Evolutionary conservation across 495 filamentous ascomycete species (phyloP).

Genomic region (Penicillium parvum): DNA sequence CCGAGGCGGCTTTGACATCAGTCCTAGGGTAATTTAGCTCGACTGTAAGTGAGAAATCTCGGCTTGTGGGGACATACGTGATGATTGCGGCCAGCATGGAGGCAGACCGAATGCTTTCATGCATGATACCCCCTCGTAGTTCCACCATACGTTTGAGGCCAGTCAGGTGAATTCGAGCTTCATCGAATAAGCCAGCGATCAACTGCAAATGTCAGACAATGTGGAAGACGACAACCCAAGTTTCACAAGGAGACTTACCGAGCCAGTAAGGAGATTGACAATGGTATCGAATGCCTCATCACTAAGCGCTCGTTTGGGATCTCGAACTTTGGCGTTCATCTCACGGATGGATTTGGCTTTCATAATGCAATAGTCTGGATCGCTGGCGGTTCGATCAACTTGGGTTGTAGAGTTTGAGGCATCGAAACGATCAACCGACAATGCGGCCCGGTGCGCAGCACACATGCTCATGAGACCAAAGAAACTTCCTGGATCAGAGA

Average conservation of each 20-base stretch:
- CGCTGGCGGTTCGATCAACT: conserved; percentile 10
- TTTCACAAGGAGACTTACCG: conserved; percentile 17
- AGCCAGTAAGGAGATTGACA: conserved; percentile 31
- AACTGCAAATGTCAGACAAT: too few species aligned
- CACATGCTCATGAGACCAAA: conserved; percentile 37
- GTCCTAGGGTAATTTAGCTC: conserved; percentile 16
- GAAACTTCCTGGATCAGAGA: conserved; percentile 33
- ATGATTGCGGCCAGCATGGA: conserved; percentile 28
- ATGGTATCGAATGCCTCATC: conserved; percentile 36
- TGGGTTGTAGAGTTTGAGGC: not conserved
- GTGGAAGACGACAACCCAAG: conserved; percentile 4
- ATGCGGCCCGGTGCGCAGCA: conserved; percentile 31
- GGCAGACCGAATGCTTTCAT: conserved; percentile 25
- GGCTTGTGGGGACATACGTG: conserved; percentile 15
- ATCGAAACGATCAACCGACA: conserved; percentile 18
- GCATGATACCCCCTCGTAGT: conserved; percentile 29
- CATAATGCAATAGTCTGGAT: conserved; percentile 36
- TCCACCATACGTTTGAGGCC: conserved; percentile 35
- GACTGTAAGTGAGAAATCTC: not conserved
- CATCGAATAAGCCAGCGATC: conserved; percentile 31
- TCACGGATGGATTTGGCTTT: conserved; percentile 31
- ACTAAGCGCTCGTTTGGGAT: conserved; percentile 24
- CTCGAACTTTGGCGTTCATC: conserved; percentile 30
- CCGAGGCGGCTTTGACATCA: conserved; percentile 34
- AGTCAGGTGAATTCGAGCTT: conserved; percentile 31